Evolutionary conservation across 2,329 filamentous ascomycete genomes (phyloP).

Genomic region (Colletotrichum falcatum): DNA sequence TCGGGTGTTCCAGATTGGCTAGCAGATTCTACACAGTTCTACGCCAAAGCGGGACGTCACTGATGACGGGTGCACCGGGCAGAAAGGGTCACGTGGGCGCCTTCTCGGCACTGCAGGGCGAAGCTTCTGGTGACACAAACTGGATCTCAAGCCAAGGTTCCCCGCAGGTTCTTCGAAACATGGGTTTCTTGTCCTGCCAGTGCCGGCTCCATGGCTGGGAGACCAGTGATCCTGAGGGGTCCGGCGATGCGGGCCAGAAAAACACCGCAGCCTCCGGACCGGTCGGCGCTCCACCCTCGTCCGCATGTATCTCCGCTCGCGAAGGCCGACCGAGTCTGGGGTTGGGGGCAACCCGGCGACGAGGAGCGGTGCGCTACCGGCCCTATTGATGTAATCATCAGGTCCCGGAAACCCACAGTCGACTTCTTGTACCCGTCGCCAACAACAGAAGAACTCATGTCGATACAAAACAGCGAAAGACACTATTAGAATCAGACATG

Average conservation of each 20-base stretch:
- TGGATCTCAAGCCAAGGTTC: conserved; percentile 3
- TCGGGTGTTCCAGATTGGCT: neutral
- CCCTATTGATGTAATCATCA: neutral
- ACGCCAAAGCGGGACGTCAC: conserved; percentile 7
- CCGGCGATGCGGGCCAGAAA: neutral
- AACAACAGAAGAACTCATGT: conserved; percentile 4
- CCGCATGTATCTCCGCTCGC: neutral
- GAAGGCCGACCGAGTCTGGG: conserved; percentile 1
- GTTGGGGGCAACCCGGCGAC: neutral
- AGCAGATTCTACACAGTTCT: conserved; percentile 29
- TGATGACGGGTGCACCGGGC: conserved; percentile 4
- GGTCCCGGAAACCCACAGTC: neutral
- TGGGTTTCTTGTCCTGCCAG: neutral
- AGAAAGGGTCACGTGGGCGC: conserved; percentile 27
- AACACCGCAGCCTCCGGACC: conserved; percentile 12
- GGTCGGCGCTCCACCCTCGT: neutral
- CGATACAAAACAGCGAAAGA: neutral
- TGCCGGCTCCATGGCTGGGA: neutral
- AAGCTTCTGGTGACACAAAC: conserved; percentile 29
- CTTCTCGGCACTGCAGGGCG: conserved; percentile 32
- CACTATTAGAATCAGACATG: neutral
- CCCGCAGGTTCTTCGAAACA: neutral
- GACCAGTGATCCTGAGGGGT: neutral
- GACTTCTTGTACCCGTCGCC: neutral
- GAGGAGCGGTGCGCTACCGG: neutral